Percentiles rank a stretch among this genome's conserved stretches.
phyloP scores from a whole-genome alignment of 305 asterid species.

The Salvia sclarea region DNA sequence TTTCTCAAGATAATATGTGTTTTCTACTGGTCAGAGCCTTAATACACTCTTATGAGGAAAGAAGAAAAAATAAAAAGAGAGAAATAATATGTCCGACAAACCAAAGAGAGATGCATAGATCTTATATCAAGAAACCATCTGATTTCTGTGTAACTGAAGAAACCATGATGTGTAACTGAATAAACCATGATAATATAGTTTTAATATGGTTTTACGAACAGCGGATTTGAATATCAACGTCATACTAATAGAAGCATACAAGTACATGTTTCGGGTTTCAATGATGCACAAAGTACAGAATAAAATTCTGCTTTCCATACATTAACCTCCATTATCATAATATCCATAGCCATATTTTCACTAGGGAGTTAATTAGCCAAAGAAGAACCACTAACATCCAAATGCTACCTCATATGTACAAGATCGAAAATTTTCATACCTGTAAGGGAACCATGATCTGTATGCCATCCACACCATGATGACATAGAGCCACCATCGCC shows the following conservation, averaged over 20 bases:
- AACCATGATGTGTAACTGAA: too few relatives aligned
- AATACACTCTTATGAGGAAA: neutral
- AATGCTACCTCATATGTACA: neutral
- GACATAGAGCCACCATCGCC: conserved; percentile 54
- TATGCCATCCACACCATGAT: conserved; percentile 99
- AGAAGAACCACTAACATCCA: neutral
- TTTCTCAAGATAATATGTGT: neutral
- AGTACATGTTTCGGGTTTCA: conserved; percentile 5
- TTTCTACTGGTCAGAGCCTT: conserved; percentile 1
- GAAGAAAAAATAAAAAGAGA: neutral
- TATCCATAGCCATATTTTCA: neutral
- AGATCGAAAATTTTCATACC: conserved; percentile 45
- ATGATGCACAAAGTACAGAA: conserved; percentile 14
- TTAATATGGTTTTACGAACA: conserved; percentile 8
- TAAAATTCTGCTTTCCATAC: conserved; percentile 1
- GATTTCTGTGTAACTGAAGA: neutral
- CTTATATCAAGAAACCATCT: conserved; percentile 1
- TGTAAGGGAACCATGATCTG: conserved; percentile 94
- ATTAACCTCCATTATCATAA: neutral
- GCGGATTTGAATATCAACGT: neutral
- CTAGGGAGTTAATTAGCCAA: conserved; percentile 1
- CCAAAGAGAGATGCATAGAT: conserved; percentile 24
- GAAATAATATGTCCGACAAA: neutral
- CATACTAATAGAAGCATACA: neutral
- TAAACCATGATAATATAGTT: conserved; percentile 2